phyloP scores from a whole-genome alignment of 352 stramenopile species.

The Globisporangium orthogonon region DNA sequence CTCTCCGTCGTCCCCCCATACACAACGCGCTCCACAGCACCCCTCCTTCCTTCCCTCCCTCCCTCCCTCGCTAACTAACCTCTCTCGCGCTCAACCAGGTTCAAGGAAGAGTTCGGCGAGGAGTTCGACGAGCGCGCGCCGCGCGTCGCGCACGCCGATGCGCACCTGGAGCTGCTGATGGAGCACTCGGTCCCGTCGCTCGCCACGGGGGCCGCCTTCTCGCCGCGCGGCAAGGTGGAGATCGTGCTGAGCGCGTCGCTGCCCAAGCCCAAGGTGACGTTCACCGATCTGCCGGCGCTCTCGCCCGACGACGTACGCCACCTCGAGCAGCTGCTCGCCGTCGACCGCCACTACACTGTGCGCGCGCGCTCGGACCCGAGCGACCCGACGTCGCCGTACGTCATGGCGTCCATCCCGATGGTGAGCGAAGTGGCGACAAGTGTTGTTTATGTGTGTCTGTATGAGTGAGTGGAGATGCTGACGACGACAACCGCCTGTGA shows the following conservation, averaged over 20 bases:
- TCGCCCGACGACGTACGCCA: constrained; percentile 35
- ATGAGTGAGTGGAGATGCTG: neutral
- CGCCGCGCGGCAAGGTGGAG: constrained; percentile 46
- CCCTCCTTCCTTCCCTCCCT: too few species aligned
- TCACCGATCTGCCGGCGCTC: constrained; percentile 41
- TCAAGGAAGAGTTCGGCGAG: constrained; percentile 62
- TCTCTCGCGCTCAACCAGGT: constrained; percentile 19
- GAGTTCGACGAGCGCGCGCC: constrained; percentile 45
- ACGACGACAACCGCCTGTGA: neutral
- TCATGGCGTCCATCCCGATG: constrained; percentile 74
- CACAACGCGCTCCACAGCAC: constrained; percentile 4
- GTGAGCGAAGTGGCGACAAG: constrained; percentile 1
- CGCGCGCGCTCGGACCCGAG: constrained; percentile 53
- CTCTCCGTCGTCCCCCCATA: constrained; percentile 1
- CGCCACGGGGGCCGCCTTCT: constrained; percentile 22
- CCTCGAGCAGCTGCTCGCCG: constrained; percentile 35
- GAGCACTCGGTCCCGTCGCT: constrained; percentile 50
- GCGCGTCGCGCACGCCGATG: constrained; percentile 26
- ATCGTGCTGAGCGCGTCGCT: constrained; percentile 43
- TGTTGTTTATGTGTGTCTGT: neutral
- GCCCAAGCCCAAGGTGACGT: constrained; percentile 59
- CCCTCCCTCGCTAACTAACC: neutral
- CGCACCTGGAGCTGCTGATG: constrained; percentile 49
- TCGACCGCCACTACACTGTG: constrained; percentile 59
- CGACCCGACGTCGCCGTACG: constrained; percentile 54